Base-by-base conservation (phyloP, 495 filamentous ascomycete species). In the Penicillium malachiteum region DNA sequence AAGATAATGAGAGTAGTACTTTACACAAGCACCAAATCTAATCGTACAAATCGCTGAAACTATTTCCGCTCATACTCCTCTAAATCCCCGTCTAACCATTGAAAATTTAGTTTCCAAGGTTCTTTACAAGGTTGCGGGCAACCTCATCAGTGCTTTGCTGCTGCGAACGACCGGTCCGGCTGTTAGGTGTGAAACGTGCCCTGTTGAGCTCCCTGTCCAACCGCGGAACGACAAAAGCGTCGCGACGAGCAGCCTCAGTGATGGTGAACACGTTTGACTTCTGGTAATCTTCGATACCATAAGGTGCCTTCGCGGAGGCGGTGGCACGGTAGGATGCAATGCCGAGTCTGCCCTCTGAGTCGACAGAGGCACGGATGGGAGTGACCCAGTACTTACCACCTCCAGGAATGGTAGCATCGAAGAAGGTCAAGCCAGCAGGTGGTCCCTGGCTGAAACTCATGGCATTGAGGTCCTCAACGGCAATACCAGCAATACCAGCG, bases 361-460 rank as follows among this genome's bases (percentile, higher is more conserved):
- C 78, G 30, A 92, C 69, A 17, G 62, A 72, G 12, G 86, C 88
- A 16, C 64, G 69, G 48, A 65, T 67, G 18, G 86, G 78, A 38
- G 80, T 76, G 35, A 87, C 82, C 74, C 80, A 87, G 30, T 85
- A 65, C 70, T 90, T 92, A 32, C 73, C 71, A 47, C 90, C 90
- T 54, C 89, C 89, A 7, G 73, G 66, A 17, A 82, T 77, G 13
- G 79, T 71, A 10, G 84, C 78, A 55, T 91, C 84, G 42, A 88
- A 74, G 41, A 62, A 69, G 11, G 71, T 61, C 7, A 86, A 50
- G 9, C 76, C 79, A 1, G 68, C 54, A 21, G 63, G 65, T 10
- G 66, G 63, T 5, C 62, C 63, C 48, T 70, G 58, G 31, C 71
- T 69, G 30, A 74, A 76, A 7, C 63, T 63, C 69, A 74, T 70